Percentiles rank a stretch among this genome's conserved stretches.
Conservation (phyloP, 768 basidiomycete genomes). For the Calocybe gangraenosa region DNA sequence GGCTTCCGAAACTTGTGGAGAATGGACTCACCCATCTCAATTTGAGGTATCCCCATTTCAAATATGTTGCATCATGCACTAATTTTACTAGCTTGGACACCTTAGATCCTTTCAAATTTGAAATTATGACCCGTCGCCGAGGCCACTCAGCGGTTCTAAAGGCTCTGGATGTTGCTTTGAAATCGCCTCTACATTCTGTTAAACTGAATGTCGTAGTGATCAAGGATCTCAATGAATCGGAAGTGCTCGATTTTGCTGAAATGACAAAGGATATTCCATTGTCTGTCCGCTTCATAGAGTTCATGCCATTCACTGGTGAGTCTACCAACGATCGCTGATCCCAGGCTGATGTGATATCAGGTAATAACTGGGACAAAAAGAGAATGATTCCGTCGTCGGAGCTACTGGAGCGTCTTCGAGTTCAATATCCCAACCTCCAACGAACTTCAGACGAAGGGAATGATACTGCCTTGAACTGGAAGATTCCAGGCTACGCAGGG, state of each 20-base stretch:
- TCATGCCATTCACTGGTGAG: constrained; percentile 89
- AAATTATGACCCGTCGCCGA: constrained; percentile 76
- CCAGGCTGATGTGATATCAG: constrained; percentile 30
- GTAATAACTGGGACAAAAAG: constrained; percentile 79
- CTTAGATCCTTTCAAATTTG: constrained; percentile 81
- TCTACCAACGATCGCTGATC: not conserved
- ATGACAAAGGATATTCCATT: constrained; percentile 61
- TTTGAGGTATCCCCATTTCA: constrained; percentile 39
- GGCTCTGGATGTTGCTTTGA: constrained; percentile 59
- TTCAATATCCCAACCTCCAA: constrained; percentile 42
- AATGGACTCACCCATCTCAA: constrained; percentile 79
- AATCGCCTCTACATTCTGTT: constrained; percentile 48
- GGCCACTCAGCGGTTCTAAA: constrained; percentile 76
- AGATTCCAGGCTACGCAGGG: constrained; percentile 66
- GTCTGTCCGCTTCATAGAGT: constrained; percentile 86
- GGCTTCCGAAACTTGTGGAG: constrained; percentile 59
- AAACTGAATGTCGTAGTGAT: constrained; percentile 87
- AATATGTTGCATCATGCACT: not conserved
- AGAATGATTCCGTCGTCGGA: constrained; percentile 81
- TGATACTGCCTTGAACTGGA: constrained; percentile 80
- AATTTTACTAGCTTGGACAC: constrained; percentile 64
- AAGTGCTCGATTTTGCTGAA: constrained; percentile 75
- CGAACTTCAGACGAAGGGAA: constrained; percentile 65
- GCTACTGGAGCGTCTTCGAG: constrained; percentile 48
- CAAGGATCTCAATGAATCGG: constrained; percentile 76